phyloP scores from a whole-genome alignment of 1,139 yeast species.

The Dujonia santamariae region DNA sequence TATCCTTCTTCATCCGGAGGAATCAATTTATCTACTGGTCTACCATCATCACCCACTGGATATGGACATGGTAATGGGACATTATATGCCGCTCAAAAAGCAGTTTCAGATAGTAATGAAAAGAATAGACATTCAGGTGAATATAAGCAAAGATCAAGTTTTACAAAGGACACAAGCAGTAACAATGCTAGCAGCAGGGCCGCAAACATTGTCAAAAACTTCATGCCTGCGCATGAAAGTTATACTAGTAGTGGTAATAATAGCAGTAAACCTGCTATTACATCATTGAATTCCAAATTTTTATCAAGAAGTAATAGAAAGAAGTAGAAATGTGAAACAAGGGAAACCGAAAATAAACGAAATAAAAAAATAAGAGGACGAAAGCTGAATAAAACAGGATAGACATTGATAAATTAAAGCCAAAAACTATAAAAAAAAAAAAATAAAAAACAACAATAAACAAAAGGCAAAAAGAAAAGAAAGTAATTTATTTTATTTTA shows the following conservation, averaged over 20 bases:
- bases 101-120: constrained; percentile 39
- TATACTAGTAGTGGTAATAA: constrained; percentile 8
- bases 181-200: constrained; percentile 2
- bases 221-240: constrained; percentile 5
- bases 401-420: too few relatives aligned
- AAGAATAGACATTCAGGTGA: constrained; percentile 20
- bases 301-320: constrained; percentile 42
- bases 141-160: constrained; percentile 27
- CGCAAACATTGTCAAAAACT: constrained; percentile 1
- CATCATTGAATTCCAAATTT: constrained; percentile 42
- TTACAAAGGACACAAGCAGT: constrained; percentile 24
- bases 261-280: constrained; percentile 26
- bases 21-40: constrained; percentile 35
- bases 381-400: too few relatives aligned
- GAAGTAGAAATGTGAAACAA: constrained; percentile 5
- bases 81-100: constrained; percentile 45
- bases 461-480: too few relatives aligned
- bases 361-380: too few relatives aligned
- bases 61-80: constrained; percentile 22
- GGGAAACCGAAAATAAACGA: too few relatives aligned
- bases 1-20: constrained; percentile 13
- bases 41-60: constrained; percentile 14
- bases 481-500: neutral
- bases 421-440: too few relatives aligned
- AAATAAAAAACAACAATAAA: too few relatives aligned